Percentiles rank a stretch among this genome's conserved stretches.
phyloP scores from a whole-genome alignment of 495 filamentous ascomycete species.

The Podospora fimiseda region DNA sequence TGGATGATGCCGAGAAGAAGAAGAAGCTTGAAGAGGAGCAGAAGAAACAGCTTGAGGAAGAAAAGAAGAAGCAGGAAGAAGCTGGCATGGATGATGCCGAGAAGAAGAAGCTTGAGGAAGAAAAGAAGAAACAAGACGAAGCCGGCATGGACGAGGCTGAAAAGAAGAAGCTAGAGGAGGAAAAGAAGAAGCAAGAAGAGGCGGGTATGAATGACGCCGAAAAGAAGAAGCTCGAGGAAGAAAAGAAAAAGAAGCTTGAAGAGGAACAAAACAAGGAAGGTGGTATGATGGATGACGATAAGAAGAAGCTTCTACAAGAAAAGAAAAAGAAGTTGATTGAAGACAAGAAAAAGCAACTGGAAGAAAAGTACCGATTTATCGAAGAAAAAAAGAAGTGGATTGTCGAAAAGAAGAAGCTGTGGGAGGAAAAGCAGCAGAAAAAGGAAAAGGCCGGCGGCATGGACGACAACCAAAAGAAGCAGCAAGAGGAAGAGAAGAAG shows the following conservation, averaged over 20 bases:
- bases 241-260: too few species aligned
- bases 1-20: neutral
- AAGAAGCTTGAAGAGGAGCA: neutral
- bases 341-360: neutral
- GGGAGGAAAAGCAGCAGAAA: neutral
- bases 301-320: neutral
- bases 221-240: neutral
- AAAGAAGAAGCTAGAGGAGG: neutral
- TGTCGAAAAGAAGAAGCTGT: neutral
- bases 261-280: neutral
- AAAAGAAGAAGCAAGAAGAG: constrained; percentile 1
- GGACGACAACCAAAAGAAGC: neutral
- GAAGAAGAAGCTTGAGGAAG: too few species aligned
- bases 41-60: neutral
- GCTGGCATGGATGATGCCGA: neutral
- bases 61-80: neutral
- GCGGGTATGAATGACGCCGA: neutral
- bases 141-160: neutral
- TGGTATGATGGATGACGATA: neutral
- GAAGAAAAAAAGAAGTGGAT: neutral
- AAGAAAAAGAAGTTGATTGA: neutral
- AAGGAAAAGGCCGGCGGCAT: neutral
- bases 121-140: neutral
- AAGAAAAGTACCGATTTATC: neutral
- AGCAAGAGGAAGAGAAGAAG: neutral